Percentiles rank a stretch among this genome's conserved stretches.
These are phyloP conservation scores for Tolypocladium tropicale DNA, from an alignment of 2,329 filamentous ascomycete species.

Conservation along the genomic window DNA sequence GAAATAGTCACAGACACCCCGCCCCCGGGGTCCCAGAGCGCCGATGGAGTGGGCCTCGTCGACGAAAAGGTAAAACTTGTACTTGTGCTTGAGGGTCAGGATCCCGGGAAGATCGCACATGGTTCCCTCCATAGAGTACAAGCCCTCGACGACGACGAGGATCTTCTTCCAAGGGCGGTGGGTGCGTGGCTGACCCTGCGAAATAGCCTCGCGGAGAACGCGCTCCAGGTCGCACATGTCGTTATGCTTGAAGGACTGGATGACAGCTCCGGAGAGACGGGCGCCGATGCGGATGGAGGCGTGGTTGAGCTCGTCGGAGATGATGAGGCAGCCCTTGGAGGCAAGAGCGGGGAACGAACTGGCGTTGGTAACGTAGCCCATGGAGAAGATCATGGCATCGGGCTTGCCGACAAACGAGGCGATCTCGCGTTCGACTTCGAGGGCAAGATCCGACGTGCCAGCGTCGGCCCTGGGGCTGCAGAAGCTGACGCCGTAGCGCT, in stretches of 20 bases:
- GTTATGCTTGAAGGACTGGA: slow-evolving; percentile 96
- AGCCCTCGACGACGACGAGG: slow-evolving; percentile 84
- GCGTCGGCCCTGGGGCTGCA: slow-evolving; percentile 74
- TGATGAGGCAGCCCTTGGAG: slow-evolving; percentile 84
- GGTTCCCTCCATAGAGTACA: slow-evolving; percentile 99
- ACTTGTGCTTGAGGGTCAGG: slow-evolving; percentile 78
- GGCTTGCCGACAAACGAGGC: slow-evolving; percentile 92
- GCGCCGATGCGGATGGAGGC: slow-evolving; percentile 94
- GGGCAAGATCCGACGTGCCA: slow-evolving; percentile 76
- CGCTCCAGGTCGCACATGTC: slow-evolving; percentile 83
- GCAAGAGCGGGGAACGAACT: slow-evolving; percentile 87
- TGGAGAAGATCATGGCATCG: slow-evolving; percentile 92
- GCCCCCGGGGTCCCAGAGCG: slow-evolving; percentile 76
- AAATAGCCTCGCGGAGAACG: slow-evolving; percentile 81
- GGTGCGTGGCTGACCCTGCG: slow-evolving; percentile 94
- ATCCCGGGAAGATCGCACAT: slow-evolving; percentile 96
- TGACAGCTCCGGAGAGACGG: slow-evolving; percentile 87
- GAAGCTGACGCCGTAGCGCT: slow-evolving; percentile 74
- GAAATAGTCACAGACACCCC: slow-evolving; percentile 97
- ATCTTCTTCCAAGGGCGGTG: slow-evolving; percentile 99
- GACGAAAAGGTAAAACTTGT: slow-evolving; percentile 93
- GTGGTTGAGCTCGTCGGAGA: slow-evolving; percentile 96
- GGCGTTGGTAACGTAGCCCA: slow-evolving; percentile 96
- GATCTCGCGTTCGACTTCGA: slow-evolving; percentile 83
- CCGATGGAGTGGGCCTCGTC: slow-evolving; percentile 96